Evolutionary conservation across 441 rosid species (phyloP), one percentile per base, ranked within the genome.

Genomic region (Gossypium schwendimanii): DNA sequence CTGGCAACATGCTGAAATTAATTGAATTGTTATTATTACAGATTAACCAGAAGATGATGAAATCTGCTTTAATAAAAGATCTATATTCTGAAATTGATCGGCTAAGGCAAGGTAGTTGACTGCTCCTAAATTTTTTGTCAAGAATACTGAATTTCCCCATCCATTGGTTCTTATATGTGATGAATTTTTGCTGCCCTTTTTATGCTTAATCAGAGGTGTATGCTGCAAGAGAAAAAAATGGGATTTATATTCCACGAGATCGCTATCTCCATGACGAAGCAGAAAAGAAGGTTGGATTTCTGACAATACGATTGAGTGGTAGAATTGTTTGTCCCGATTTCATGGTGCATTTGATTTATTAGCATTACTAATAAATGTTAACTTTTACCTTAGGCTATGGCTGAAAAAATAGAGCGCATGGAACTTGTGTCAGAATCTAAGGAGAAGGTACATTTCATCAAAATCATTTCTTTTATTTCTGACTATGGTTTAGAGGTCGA

Each of bases 41-140:
- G 99, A 84, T 95, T 80, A 95, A 95, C 79, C 99, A 95, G 80
- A 95, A 95, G 94, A 89, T 95, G 98, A 93, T 95, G 99, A 95
- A 95, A 83, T 91, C 97, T 73, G 97, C 97, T 57, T 75, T 92
- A 84, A 92, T 92, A 82, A 94, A 92, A 81, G 98, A 92, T 83
- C 65, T 94, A 21, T 92, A 94, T 78, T 90, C 90, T 63, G 97
- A 94, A 77, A 94, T 94, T 80, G 98, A 94, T 66, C 84, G 98
- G 75, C 83, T 94, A 76, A 94, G 89, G 86, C 97, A 92, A 89
- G 98, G 98, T 91, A 71, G 52, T 23, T 63, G 39, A 61, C 75
- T 73, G 45, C 50, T 65, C 78, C 53, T 77, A n/a, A 49, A 15
- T 59, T 69, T 63, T 60, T 71, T 50, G 45, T 61, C 52, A 49